Percentiles rank a stretch among this genome's conserved stretches.
Evolutionary conservation across 139 green algal species (phyloP).

Genomic region (Tetratostichococcus sp.): DNA sequence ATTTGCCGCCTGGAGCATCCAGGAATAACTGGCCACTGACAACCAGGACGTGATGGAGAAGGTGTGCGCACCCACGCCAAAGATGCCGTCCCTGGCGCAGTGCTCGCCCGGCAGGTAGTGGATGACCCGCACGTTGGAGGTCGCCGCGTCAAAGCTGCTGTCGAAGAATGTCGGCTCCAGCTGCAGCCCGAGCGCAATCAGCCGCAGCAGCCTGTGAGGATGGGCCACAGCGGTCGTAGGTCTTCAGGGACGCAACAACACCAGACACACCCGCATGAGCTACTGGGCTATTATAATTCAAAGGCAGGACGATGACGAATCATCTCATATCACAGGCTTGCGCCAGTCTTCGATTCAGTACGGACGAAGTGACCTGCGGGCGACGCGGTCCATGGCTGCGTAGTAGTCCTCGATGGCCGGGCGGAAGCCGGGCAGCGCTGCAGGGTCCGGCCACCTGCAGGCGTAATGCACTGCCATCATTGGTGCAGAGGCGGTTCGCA

Average conservation of each 20-base stretch:
- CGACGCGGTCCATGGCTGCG: neutral
- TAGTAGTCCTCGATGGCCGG: neutral
- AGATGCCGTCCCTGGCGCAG: slow-evolving; percentile 29
- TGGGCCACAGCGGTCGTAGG: no score
- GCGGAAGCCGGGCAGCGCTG: neutral
- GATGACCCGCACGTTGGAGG: slow-evolving; percentile 58
- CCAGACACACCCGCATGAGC: no score
- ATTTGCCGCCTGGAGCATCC: no score
- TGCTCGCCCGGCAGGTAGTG: slow-evolving; percentile 58
- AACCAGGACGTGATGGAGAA: neutral
- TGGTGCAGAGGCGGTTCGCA: no score
- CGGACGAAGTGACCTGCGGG: neutral
- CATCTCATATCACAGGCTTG: no score
- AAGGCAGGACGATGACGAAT: no score
- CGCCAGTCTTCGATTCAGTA: no score
- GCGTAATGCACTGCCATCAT: no score
- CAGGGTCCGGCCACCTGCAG: neutral
- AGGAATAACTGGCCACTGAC: neutral
- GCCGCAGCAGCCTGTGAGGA: neutral
- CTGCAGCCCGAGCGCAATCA: neutral
- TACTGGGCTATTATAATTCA: no score
- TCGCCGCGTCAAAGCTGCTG: neutral
- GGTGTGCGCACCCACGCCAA: slow-evolving; percentile 26
- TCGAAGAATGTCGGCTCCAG: neutral
- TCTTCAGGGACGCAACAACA: no score